These are phyloP conservation scores for Lecanicillium sp. DNA, from an alignment of 2,329 filamentous ascomycete species.

Conservation along the genomic window DNA sequence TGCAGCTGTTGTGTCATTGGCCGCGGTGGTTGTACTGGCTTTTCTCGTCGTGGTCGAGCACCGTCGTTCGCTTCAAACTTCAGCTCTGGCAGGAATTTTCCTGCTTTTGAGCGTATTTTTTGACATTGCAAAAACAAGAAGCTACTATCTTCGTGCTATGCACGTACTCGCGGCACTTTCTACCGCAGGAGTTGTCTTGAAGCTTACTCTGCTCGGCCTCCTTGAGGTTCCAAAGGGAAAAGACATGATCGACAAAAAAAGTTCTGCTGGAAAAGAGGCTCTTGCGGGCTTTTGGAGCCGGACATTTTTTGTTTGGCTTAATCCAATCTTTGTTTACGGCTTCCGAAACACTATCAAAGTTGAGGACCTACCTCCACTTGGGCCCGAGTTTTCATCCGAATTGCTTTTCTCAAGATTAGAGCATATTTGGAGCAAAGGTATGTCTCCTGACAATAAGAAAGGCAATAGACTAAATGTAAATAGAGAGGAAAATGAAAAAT, in stretches of 20 bases:
- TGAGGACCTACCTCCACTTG: slow-evolving; percentile 1
- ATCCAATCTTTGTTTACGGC: slow-evolving; percentile 1
- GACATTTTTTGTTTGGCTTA: slow-evolving; percentile 1
- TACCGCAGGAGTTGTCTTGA: slow-evolving; percentile 16
- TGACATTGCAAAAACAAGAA: slow-evolving; percentile 23
- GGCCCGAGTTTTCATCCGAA: slow-evolving; percentile 1
- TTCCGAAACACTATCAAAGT: not conserved
- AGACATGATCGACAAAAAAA: not conserved
- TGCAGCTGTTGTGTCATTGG: not conserved
- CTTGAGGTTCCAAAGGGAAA: slow-evolving; percentile 21
- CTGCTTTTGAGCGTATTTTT: slow-evolving; percentile 23
- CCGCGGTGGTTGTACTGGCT: not conserved
- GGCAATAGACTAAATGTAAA: no score
- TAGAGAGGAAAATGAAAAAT: no score
- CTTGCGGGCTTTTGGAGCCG: not conserved
- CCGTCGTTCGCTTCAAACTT: slow-evolving; percentile 20
- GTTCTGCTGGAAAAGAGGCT: not conserved
- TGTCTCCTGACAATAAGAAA: no score
- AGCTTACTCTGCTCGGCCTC: slow-evolving; percentile 18
- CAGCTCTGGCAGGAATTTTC: slow-evolving; percentile 21
- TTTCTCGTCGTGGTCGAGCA: slow-evolving; percentile 17
- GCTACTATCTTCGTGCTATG: slow-evolving; percentile 22
- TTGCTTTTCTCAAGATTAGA: slow-evolving; percentile 1
- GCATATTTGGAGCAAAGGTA: no score
- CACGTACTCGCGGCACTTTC: slow-evolving; percentile 18